These are phyloP conservation scores for Podospora anserina DNA, from an alignment of 495 filamentous ascomycete genomes.

Conservation along the genomic window DNA sequence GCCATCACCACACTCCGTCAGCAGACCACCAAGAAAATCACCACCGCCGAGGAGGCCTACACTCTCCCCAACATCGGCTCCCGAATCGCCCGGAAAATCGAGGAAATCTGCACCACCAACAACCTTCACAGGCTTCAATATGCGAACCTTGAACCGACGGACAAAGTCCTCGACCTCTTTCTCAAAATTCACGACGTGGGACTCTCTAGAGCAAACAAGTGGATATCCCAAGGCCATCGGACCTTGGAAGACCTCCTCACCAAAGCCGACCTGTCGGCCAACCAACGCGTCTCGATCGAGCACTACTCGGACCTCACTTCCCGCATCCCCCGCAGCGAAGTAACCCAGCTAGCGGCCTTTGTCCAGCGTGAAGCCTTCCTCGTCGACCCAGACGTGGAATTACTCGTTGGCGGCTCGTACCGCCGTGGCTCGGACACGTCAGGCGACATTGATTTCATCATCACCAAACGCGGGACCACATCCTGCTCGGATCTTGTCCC, in stretches of 20 bases:
- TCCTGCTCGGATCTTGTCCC: constrained; percentile 58
- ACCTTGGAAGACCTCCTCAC: constrained; percentile 68
- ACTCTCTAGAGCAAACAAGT: constrained; percentile 63
- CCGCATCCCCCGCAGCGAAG: constrained; percentile 78
- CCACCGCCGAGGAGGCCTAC: constrained; percentile 64
- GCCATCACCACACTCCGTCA: constrained; percentile 69
- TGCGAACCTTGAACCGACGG: constrained; percentile 60
- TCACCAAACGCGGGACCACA: constrained; percentile 65
- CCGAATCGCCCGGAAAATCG: constrained; percentile 81
- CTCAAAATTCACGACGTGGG: constrained; percentile 80
- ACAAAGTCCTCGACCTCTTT: constrained; percentile 63
- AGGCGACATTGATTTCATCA: constrained; percentile 82
- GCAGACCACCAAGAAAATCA: constrained; percentile 59
- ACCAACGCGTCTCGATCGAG: constrained; percentile 76
- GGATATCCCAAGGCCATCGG: constrained; percentile 73
- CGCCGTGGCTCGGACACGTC: constrained; percentile 70
- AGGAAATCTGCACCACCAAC: constrained; percentile 80
- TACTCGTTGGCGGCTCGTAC: constrained; percentile 81
- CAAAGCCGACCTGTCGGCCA: constrained; percentile 63
- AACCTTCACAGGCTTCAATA: constrained; percentile 69
- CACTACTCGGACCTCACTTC: constrained; percentile 78
- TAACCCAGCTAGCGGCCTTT: constrained; percentile 63
- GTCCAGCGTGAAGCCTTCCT: constrained; percentile 59
- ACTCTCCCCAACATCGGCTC: constrained; percentile 68
- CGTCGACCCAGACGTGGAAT: constrained; percentile 58